Percentiles rank a stretch among this genome's conserved stretches.
phyloP scores from a whole-genome alignment of 139 green algal species.

The Raphidocelis subcapitata region DNA sequence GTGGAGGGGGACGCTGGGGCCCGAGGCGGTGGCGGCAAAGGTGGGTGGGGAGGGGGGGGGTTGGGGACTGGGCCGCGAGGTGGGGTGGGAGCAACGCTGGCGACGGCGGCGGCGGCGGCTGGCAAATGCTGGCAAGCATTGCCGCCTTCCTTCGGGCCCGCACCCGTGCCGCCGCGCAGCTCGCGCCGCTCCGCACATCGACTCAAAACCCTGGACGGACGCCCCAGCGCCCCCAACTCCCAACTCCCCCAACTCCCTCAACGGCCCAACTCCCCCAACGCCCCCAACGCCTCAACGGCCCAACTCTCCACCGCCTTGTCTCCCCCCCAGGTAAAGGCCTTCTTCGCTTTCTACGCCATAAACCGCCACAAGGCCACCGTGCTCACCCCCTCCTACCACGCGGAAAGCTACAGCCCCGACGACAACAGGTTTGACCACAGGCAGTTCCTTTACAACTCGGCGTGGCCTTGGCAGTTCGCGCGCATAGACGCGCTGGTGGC shows the following conservation, averaged over 20 bases:
- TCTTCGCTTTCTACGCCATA: constrained; percentile 94
- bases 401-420: constrained; percentile 93
- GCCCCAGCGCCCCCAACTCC: too few species aligned
- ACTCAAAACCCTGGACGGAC: too few species aligned
- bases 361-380: constrained; percentile 98
- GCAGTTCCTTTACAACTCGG: constrained; percentile 93
- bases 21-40: constrained; percentile 53
- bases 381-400: constrained; percentile 95
- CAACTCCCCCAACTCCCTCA: too few species aligned
- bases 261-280: too few species aligned
- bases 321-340: constrained; percentile 83
- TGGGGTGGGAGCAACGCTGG: neutral
- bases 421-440: constrained; percentile 96
- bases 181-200: too few species aligned
- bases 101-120: too few species aligned
- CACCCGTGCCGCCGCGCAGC: too few species aligned
- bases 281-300: too few species aligned
- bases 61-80: neutral
- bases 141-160: too few species aligned
- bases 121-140: neutral
- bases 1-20: constrained; percentile 55
- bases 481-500: constrained; percentile 71
- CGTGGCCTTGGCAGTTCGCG: constrained; percentile 89
- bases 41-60: constrained; percentile 2
- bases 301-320: too few species aligned